These are phyloP conservation scores for Pseudocercospora cruenta DNA, from an alignment of 2,329 filamentous ascomycete species.

Conservation along the genomic window DNA sequence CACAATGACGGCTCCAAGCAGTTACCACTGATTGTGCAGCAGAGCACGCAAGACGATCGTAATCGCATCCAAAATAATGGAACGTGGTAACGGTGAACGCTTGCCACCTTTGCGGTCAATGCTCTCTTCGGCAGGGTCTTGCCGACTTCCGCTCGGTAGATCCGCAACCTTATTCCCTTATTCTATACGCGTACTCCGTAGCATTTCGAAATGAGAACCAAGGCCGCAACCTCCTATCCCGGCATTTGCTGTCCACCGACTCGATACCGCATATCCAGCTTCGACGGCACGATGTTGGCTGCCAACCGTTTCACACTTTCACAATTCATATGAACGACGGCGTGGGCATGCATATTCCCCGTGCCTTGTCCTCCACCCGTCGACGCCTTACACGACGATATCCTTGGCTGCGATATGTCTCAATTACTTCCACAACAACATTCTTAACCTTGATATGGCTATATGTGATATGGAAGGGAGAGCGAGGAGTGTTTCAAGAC, in stretches of 20 bases:
- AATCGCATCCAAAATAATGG: no score
- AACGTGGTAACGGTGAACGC: neutral
- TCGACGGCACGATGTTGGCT: neutral
- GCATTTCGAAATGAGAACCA: no score
- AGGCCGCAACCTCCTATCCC: no score
- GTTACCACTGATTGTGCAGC: neutral
- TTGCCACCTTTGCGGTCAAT: neutral
- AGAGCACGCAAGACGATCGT: constrained; percentile 1
- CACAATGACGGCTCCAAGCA: neutral
- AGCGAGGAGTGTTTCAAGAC: constrained; percentile 74
- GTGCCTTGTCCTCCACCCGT: constrained; percentile 24
- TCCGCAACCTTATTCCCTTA: no score
- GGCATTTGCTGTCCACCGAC: neutral
- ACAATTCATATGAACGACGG: neutral
- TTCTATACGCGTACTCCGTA: no score
- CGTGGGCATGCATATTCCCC: constrained; percentile 24
- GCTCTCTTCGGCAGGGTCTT: neutral
- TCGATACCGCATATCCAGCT: neutral
- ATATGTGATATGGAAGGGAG: constrained; percentile 78
- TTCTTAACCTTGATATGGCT: constrained; percentile 64
- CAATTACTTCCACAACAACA: constrained; percentile 22
- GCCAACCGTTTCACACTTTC: neutral
- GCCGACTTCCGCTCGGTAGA: neutral
- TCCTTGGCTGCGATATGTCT: constrained; percentile 31
- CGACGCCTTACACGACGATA: constrained; percentile 31